Evolutionary conservation across 2,329 filamentous ascomycete genomes (phyloP).

Genomic region (Trichothecium roseum): DNA sequence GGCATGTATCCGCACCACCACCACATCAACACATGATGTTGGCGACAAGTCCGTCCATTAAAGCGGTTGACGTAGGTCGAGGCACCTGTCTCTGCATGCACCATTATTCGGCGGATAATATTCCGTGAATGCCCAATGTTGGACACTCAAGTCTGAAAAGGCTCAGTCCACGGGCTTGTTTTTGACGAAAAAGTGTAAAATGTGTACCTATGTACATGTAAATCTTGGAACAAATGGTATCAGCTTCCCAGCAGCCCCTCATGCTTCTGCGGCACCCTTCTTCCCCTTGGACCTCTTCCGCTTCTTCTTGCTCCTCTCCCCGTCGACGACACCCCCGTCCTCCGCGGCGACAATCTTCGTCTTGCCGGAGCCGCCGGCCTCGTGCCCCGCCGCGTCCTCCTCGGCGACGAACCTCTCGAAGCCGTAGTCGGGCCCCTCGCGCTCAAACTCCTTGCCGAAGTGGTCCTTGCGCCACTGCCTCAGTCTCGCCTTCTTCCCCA

Average conservation of each 20-base stretch:
- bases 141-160: too few relatives aligned
- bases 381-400: slow-evolving; percentile 14
- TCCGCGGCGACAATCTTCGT: slow-evolving; percentile 18
- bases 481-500: slow-evolving; percentile 87
- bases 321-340: slow-evolving; percentile 17
- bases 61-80: too few relatives aligned
- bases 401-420: slow-evolving; percentile 27
- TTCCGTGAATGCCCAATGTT: too few relatives aligned
- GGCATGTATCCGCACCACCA: too few relatives aligned
- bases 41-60: too few relatives aligned
- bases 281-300: slow-evolving; percentile 40
- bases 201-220: too few relatives aligned
- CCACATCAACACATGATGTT: too few relatives aligned
- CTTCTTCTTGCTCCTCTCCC: slow-evolving; percentile 33
- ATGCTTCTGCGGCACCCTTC: slow-evolving; percentile 16
- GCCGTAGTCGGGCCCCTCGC: slow-evolving; percentile 46
- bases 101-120: too few relatives aligned
- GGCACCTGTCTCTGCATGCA: too few relatives aligned
- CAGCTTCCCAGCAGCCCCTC: neutral
- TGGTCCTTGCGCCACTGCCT: slow-evolving; percentile 69
- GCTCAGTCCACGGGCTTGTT: too few relatives aligned
- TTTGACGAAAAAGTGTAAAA: too few relatives aligned
- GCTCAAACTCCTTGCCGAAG: slow-evolving; percentile 49
- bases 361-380: slow-evolving; percentile 19
- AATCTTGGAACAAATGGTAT: neutral